Conservation (phyloP, 1,139 yeast species). For the Saccharomycopsis hybrid region DNA sequence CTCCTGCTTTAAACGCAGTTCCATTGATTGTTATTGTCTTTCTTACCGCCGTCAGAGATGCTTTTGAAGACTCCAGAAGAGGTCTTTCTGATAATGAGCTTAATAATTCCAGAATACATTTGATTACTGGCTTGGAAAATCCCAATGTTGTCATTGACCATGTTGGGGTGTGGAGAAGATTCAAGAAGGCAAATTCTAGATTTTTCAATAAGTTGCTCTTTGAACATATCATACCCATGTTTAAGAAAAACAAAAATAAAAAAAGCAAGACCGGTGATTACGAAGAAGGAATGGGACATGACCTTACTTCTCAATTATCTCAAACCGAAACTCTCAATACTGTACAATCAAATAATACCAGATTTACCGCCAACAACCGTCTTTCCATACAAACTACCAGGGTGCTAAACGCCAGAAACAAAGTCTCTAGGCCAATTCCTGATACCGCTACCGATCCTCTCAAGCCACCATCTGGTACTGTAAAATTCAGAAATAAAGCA, state of each 20-base stretch:
- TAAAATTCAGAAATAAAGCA: slow-evolving; percentile 57
- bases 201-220: slow-evolving; percentile 24
- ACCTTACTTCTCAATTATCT: not conserved
- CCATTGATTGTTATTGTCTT: slow-evolving; percentile 89
- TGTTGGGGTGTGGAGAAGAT: slow-evolving; percentile 53
- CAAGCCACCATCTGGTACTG: slow-evolving; percentile 29
- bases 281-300: not conserved
- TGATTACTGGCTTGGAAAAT: slow-evolving; percentile 63
- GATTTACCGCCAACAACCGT: slow-evolving; percentile 3
- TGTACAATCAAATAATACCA: slow-evolving; percentile 21
- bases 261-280: not conserved
- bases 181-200: slow-evolving; percentile 47
- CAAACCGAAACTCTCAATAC: slow-evolving; percentile 21
- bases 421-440: slow-evolving; percentile 10
- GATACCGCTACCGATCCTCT: slow-evolving; percentile 26
- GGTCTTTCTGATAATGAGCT: slow-evolving; percentile 74
- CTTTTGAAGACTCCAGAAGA: slow-evolving; percentile 87
- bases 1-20: slow-evolving; percentile 86
- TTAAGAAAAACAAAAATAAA: slow-evolving; percentile 7
- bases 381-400: slow-evolving; percentile 16
- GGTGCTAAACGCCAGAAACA: slow-evolving; percentile 3
- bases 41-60: slow-evolving; percentile 88
- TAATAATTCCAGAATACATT: slow-evolving; percentile 80
- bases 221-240: slow-evolving; percentile 14
- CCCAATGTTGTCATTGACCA: slow-evolving; percentile 67